A percentile compares a stretch with the other conserved stretches of the same genome.
phyloP scores from a whole-genome alignment of 176 grass and related monocot species.

The Dendrocalamus sinicus region DNA sequence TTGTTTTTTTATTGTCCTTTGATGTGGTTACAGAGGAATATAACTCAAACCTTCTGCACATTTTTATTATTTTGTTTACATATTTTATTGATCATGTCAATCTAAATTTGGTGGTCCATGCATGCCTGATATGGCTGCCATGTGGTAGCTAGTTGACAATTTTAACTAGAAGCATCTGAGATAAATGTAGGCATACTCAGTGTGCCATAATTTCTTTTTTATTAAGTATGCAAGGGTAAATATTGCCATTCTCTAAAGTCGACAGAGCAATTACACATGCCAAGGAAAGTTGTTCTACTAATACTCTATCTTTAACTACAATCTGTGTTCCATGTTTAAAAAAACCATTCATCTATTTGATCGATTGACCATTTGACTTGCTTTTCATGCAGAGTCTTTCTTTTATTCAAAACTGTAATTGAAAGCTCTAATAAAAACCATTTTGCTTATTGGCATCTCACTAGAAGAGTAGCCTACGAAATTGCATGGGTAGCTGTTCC shows the following conservation, averaged over 20 bases:
- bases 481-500: background rate
- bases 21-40: conserved; percentile 4
- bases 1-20: conserved; percentile 18
- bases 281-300: background rate
- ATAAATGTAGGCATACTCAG: background rate
- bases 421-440: background rate
- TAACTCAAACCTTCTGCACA: conserved; percentile 1
- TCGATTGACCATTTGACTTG: background rate
- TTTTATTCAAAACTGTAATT: background rate
- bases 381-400: background rate
- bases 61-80: conserved; percentile 16
- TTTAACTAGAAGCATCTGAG: background rate
- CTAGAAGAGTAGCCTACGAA: background rate
- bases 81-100: conserved; percentile 24
- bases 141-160: background rate
- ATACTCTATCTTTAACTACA: background rate
- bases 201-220: background rate
- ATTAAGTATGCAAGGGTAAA: background rate
- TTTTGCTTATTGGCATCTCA: background rate
- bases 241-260: background rate
- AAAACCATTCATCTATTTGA: background rate
- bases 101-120: conserved; percentile 14
- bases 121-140: background rate
- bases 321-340: background rate
- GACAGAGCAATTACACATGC: background rate